Percentiles rank a stretch among this genome's conserved stretches.
These are phyloP conservation scores for Porodaedalea pini DNA, from an alignment of 1,284 basidiomycete genomes.

Conservation along the genomic window DNA sequence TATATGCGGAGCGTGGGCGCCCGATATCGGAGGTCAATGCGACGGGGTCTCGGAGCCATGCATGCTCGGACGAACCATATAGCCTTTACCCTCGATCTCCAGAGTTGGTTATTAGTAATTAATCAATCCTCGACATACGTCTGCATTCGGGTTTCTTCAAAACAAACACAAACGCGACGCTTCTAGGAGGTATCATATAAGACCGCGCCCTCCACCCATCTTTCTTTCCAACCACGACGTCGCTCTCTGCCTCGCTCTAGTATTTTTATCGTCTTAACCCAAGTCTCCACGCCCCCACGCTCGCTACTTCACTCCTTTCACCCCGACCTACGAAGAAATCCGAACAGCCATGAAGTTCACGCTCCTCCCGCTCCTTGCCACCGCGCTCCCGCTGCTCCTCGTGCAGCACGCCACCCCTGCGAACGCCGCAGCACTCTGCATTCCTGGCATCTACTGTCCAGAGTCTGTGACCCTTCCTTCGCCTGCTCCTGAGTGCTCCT, in stretches of 20 bases:
- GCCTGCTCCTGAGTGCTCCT: neutral
- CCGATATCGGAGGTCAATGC: too few species aligned
- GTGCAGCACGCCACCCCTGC: constrained; percentile 3
- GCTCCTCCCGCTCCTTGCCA: constrained; percentile 3
- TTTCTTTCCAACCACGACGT: neutral
- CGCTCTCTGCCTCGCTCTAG: neutral
- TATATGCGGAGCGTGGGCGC: too few species aligned
- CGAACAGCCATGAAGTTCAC: constrained; percentile 7
- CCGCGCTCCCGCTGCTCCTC: constrained; percentile 2
- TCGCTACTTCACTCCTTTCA: neutral
- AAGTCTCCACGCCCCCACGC: neutral
- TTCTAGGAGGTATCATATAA: neutral
- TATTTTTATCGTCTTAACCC: neutral
- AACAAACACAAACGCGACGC: neutral
- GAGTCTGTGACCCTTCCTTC: neutral
- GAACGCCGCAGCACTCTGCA: constrained; percentile 1
- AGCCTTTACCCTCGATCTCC: too few species aligned
- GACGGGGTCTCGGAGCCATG: too few species aligned
- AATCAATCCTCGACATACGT: neutral
- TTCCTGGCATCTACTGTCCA: constrained; percentile 1
- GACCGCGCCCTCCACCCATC: neutral
- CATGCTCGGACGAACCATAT: too few species aligned
- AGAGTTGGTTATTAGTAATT: too few species aligned
- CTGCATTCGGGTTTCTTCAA: neutral
- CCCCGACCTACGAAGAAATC: neutral